phyloP scores from a whole-genome alignment of 2,329 filamentous ascomycete species.

The Anthostomella pinea region DNA sequence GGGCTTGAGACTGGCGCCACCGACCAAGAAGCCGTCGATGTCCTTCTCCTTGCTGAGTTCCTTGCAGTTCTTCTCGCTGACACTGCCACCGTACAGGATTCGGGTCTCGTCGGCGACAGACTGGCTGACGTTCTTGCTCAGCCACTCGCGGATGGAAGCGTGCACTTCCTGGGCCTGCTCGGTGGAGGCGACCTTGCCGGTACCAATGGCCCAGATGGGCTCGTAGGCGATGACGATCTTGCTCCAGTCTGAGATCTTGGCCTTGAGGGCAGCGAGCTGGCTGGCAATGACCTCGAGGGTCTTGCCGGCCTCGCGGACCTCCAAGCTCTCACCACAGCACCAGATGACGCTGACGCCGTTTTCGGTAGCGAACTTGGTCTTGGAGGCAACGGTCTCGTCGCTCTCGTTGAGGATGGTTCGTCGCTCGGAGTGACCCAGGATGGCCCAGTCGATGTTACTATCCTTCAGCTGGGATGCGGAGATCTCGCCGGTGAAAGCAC shows the following conservation, averaged over 20 bases:
- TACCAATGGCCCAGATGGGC: conserved; percentile 95
- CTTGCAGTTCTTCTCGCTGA: conserved; percentile 96
- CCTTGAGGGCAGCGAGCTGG: conserved; percentile 81
- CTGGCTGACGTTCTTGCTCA: conserved; percentile 72
- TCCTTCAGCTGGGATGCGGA: conserved; percentile 89
- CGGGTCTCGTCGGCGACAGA: conserved; percentile 80
- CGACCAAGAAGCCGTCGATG: conserved; percentile 97
- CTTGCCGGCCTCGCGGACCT: conserved; percentile 82
- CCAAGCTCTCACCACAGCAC: conserved; percentile 94
- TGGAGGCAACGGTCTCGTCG: conserved; percentile 81
- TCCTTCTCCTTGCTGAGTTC: conserved; percentile 89
- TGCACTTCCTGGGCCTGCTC: conserved; percentile 93
- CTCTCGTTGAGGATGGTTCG: conserved; percentile 84
- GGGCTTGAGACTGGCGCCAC: conserved; percentile 94
- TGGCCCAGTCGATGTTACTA: conserved; percentile 81
- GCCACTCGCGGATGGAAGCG: conserved; percentile 86
- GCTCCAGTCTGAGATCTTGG: conserved; percentile 78
- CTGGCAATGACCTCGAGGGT: conserved; percentile 82
- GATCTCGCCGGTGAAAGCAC: conserved; percentile 96
- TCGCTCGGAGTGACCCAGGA: conserved; percentile 94
- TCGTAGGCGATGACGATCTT: conserved; percentile 98
- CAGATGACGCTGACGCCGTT: conserved; percentile 88
- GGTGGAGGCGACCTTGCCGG: conserved; percentile 86
- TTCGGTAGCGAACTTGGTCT: conserved; percentile 91
- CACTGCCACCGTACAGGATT: conserved; percentile 94